A percentile compares a stretch with the other conserved stretches of the same genome.
Evolutionary conservation across 1,284 basidiomycete genomes (phyloP).

Genomic region (Thelephora terrestris): DNA sequence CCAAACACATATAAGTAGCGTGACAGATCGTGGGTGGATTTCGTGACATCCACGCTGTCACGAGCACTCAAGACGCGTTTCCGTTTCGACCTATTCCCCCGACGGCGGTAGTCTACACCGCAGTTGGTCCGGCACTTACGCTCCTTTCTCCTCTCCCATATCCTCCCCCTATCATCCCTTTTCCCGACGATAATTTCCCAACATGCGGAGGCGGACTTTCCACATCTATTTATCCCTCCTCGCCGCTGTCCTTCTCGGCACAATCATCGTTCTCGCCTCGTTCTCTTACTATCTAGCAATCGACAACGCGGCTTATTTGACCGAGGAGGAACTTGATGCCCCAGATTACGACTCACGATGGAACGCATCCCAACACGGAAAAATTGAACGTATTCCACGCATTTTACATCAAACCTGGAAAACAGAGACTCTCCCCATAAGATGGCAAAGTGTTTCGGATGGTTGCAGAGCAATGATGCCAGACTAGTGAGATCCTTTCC

Average conservation of each 20-base stretch:
- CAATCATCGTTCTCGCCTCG: slow-evolving; percentile 85
- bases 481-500: slow-evolving; percentile 71
- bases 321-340: slow-evolving; percentile 67
- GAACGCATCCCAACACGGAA: slow-evolving; percentile 50
- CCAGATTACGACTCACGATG: slow-evolving; percentile 38
- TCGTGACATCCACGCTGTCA: not conserved
- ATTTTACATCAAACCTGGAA: slow-evolving; percentile 99
- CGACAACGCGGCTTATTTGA: slow-evolving; percentile 66
- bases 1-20: too few relatives aligned
- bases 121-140: slow-evolving; percentile 9
- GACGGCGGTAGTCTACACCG: slow-evolving; percentile 2
- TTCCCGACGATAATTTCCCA: slow-evolving; percentile 11
- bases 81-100: not conserved
- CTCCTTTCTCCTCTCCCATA: slow-evolving; percentile 14
- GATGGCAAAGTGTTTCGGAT: slow-evolving; percentile 76
- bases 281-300: slow-evolving; percentile 89
- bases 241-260: slow-evolving; percentile 81
- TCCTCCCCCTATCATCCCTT: slow-evolving; percentile 16
- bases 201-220: slow-evolving; percentile 45
- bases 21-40: not conserved
- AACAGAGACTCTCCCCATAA: slow-evolving; percentile 73
- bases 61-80: slow-evolving; percentile 1
- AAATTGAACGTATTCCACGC: slow-evolving; percentile 73
- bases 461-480: slow-evolving; percentile 83
- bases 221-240: slow-evolving; percentile 70